phyloP scores from a whole-genome alignment of 108 stramenopile genomes.

The Pelagomonas calceolata region DNA sequence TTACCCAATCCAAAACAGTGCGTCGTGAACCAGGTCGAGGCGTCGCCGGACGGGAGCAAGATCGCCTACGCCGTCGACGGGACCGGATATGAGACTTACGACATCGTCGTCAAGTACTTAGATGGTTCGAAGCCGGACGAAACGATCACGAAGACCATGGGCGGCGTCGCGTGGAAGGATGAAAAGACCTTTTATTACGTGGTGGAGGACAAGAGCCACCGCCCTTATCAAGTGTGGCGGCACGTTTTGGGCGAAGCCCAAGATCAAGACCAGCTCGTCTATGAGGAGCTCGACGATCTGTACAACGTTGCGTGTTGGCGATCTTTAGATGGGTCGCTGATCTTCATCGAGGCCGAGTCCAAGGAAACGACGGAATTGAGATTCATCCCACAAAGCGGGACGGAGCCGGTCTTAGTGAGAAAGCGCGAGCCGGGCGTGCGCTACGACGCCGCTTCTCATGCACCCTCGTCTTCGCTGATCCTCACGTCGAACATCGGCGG shows the following conservation, averaged over 20 bases:
- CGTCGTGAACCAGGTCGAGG: constrained; percentile 47
- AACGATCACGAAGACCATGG: constrained; percentile 29
- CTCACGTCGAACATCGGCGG: constrained; percentile 39
- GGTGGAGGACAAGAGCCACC: constrained; percentile 38
- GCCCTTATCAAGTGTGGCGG: constrained; percentile 43
- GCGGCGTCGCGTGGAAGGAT: constrained; percentile 65
- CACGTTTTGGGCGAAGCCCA: constrained; percentile 40
- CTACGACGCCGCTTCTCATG: constrained; percentile 9
- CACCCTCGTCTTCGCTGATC: constrained; percentile 27
- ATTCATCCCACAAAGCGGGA: constrained; percentile 28
- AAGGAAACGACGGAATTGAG: constrained; percentile 71
- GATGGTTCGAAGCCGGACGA: constrained; percentile 23
- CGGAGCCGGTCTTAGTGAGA: constrained; percentile 1
- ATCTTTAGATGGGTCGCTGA: constrained; percentile 22
- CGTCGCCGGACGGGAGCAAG: constrained; percentile 54
- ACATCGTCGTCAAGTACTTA: constrained; percentile 51
- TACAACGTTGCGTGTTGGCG: constrained; percentile 39
- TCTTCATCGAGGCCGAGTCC: constrained; percentile 17
- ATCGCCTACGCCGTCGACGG: constrained; percentile 81
- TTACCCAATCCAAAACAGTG: constrained; percentile 38
- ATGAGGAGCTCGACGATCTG: constrained; percentile 55
- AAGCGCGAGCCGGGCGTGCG: constrained; percentile 10
- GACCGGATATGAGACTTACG: constrained; percentile 76
- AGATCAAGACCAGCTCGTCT: constrained; percentile 54
- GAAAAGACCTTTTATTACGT: constrained; percentile 52